Base-by-base conservation (phyloP, 768 basidiomycete species). In the Cystobasidium tubakii region DNA sequence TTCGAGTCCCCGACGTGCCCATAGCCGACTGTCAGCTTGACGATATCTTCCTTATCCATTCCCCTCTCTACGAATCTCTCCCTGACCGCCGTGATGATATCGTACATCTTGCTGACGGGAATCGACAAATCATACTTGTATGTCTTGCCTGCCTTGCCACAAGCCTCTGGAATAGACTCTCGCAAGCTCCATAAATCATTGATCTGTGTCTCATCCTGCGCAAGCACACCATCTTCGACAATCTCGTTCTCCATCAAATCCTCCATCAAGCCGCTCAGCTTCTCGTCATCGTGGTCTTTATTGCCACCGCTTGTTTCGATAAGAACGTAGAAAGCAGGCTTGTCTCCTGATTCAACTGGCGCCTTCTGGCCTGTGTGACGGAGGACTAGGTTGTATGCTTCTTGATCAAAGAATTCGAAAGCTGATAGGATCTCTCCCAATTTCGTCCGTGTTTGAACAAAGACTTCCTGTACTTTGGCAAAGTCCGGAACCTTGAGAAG, bases 1-100 rank as follows among this genome's bases (percentile, higher is more conserved):
- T 99, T 98, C 21, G 93, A 93, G 82, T 99, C 96, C 27, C 96
- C 96, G 66, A 98, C 88, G 81, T 99, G 96, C 15, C 96, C 96
- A 78, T 91, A 99, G 13, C 96, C 96, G 73, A 95, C 82, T 17
- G 94, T 90, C 79, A 88, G 86, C 80, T 88, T 89, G 46, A 98
- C 89, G 60, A 77, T 77, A 4, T 81, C 81, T 19, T 78, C 31
- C 87, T 77, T 72, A 43, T 73, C 55, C 34, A 85, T 60, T 0
- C 84, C 84, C 31, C 75, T 76, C 31, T 80, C 79, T 39, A 84
- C 81, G 43, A 98, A 83, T 70, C 86, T 88, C 74, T 88, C 87
- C 73, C 89, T 84, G 39, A 92, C 88, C 36, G 85, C 82, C 79
- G 96, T 90, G 36, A 98, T 90, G 17, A 95, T 87, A 9, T 85